Evolutionary conservation across 768 basidiomycete species (phyloP), one percentile per base, ranked within the genome.

Genomic region (Astraeus odoratus): DNA sequence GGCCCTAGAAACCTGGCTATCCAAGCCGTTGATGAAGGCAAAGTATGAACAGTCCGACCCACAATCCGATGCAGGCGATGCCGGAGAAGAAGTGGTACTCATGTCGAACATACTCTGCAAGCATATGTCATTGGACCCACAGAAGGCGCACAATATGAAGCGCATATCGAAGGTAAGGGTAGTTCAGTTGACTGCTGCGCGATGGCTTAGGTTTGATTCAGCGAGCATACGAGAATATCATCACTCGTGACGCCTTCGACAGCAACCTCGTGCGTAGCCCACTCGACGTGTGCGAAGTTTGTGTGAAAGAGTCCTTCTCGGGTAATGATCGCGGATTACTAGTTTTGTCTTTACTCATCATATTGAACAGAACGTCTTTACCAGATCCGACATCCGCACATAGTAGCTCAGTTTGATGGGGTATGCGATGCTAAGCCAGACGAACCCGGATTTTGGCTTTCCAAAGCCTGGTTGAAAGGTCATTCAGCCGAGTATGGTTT

Each of bases 381-480:
- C 60, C 74, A 77, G 50, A 67, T 75, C 15, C 72, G 82, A 50
- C 88, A 91, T 58, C 80, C 82, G 20, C 71, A 66, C 35, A 59
- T 73, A n/a, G 78, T 86, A 0, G 60, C 68, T 22, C 60, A 69
- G 43, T 83, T 88, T 46, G 80, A 87, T 38, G 68, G 72, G 4
- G 58, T 78, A 5, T 69, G 69, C 30, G 67, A 72, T 22, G 63
- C 70, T 8, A 64, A 65, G 4, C 65, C 66, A 10, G 74, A 75
- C 44, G 59, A 63, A 13, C 50, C 52, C 13, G 75, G 76, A 6
- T 81, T 72, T 58, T 87, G 83, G 81, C 77, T 91, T 55, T 91
- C 89, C 0, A 88, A 82, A 57, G 60, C 65, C 5, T 92, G 90
- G 90, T 60, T 85, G 3, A 83, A 74, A 75, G 88, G 88, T 84